Base-by-base conservation (phyloP, 2,329 filamentous ascomycete species). In the Dothideomycetes sp. region DNA sequence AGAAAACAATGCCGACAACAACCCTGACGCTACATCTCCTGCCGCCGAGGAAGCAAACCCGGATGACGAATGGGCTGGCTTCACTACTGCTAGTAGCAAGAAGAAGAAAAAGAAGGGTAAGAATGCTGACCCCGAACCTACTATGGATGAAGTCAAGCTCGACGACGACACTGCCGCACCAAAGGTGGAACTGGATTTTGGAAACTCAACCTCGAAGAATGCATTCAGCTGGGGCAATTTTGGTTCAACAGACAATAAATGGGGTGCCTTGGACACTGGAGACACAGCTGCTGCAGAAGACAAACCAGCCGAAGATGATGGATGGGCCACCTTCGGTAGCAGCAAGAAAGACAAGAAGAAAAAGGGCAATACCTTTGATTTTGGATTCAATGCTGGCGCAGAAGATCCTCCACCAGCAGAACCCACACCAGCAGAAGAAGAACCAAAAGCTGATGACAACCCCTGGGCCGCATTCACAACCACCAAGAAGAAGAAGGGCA, bases 181-280 rank as follows among this genome's bases (percentile, higher is more conserved):
- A 16, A 67, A 69, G 53, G 61, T 70, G 48, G 64, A 69, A 45
- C 56, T 70, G 45, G 63, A 62, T 46, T 65, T 69, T 47, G 63
- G 62, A 11, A 28, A 27, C 11, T 43, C 47, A 15, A 47, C 46
- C 23, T 48, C 49, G 17, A 55, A 52, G 33, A 59, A 58, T 34
- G 46, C 49, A 16, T 49, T 49, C 36, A 53, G 53, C 18, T 58
- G 59, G 45, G 53, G 56, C 32, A 58, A 55, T 45, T 51, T 53
- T 18, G 52, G 59, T 16, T 43, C 49, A 13, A 45, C 48, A 16
- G 48, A 49, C 24, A 38, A 15, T 38, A 35, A 22, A 25, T 29
- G 49, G 49, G 46, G 39, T 10, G 48, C 44, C n/a, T 51, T 50
- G 12, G 47, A 44, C 28, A 37, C 44, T n/a, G 45, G 41, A 18